phyloP scores from a whole-genome alignment of 495 filamentous ascomycete genomes.

The Aspergillus sclerotiicarbonarius region DNA sequence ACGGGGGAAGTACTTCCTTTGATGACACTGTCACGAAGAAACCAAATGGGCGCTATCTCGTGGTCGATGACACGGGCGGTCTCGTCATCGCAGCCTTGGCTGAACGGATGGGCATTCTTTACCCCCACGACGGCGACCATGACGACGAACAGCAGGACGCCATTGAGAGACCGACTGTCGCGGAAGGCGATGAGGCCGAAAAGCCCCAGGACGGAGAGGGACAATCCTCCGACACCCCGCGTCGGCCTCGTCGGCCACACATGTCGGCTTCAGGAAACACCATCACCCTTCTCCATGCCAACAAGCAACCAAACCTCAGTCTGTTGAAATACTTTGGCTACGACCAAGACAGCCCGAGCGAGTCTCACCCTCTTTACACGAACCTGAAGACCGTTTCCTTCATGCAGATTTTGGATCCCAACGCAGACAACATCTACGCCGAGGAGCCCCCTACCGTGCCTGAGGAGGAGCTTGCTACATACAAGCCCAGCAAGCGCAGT shows the following conservation, averaged over 20 bases:
- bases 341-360: slow-evolving; percentile 63
- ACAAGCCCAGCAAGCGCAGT: slow-evolving; percentile 75
- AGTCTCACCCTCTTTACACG: slow-evolving; percentile 73
- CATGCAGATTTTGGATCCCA: slow-evolving; percentile 81
- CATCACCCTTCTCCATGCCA: slow-evolving; percentile 82
- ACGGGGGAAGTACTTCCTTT: slow-evolving; percentile 33
- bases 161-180: background rate
- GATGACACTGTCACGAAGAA: slow-evolving; percentile 28
- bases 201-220: slow-evolving; percentile 5
- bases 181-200: slow-evolving; percentile 5
- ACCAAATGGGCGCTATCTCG: slow-evolving; percentile 73
- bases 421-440: slow-evolving; percentile 65
- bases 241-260: slow-evolving; percentile 25
- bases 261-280: slow-evolving; percentile 69
- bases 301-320: slow-evolving; percentile 83
- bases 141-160: slow-evolving; percentile 20
- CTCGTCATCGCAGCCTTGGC: slow-evolving; percentile 84
- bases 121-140: slow-evolving; percentile 45
- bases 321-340: slow-evolving; percentile 85
- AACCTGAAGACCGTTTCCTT: slow-evolving; percentile 83
- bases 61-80: slow-evolving; percentile 88
- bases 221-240: slow-evolving; percentile 9
- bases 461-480: slow-evolving; percentile 52
- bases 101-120: slow-evolving; percentile 85
- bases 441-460: slow-evolving; percentile 54